Evolutionary conservation across 306 rosid species (phyloP).

Genomic region (Quercus ilex): DNA sequence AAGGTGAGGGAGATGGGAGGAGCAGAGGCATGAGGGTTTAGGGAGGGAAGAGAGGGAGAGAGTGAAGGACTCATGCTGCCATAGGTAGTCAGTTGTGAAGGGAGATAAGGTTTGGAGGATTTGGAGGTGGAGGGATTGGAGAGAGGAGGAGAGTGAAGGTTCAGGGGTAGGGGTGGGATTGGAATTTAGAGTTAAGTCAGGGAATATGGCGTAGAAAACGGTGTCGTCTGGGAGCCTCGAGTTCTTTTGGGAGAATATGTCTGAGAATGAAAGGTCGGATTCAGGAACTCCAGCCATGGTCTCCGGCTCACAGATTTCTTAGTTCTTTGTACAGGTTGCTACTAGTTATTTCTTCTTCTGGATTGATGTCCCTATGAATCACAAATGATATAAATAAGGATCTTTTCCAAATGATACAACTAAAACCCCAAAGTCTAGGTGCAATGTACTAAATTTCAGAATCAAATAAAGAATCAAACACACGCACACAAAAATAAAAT

Average conservation of each 20-base stretch:
- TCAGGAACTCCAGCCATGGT: constrained; percentile 14
- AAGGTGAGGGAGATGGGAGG: constrained; percentile 62
- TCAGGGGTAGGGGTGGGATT: not conserved
- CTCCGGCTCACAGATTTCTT: not conserved
- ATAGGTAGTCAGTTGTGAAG: constrained; percentile 59
- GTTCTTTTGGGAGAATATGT: constrained; percentile 37
- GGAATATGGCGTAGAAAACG: constrained; percentile 76
- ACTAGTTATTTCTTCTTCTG: too few species aligned
- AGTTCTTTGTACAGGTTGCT: too few species aligned
- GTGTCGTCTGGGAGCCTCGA: constrained; percentile 66
- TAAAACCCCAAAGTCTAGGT: too few species aligned
- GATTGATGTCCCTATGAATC: too few species aligned
- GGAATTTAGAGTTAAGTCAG: constrained; percentile 36
- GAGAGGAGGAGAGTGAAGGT: constrained; percentile 25
- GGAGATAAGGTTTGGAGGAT: constrained; percentile 56
- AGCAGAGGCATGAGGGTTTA: constrained; percentile 53
- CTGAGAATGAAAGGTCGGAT: not conserved
- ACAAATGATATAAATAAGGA: too few species aligned
- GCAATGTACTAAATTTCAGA: too few species aligned
- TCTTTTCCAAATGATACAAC: too few species aligned
- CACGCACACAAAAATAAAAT: too few species aligned
- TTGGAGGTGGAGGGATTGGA: constrained; percentile 79
- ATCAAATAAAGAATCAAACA: too few species aligned
- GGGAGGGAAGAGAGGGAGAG: constrained; percentile 58
- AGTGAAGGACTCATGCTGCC: constrained; percentile 88